Conservation (phyloP, 495 filamentous ascomycete genomes). For the Penicillium desertorum region DNA sequence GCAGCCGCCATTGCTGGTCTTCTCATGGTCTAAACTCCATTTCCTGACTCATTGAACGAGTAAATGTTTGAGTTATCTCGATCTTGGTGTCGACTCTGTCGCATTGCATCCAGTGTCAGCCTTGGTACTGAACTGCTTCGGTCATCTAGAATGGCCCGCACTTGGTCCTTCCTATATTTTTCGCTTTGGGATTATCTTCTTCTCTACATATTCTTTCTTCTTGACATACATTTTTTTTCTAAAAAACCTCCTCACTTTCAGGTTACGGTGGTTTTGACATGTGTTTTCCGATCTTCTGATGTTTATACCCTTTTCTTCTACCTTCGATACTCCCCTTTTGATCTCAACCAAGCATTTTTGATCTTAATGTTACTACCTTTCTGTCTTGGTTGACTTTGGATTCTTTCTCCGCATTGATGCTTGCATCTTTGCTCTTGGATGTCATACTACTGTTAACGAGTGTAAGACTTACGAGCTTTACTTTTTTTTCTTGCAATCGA, state of each 20-base stretch:
- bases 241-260: conserved; percentile 3
- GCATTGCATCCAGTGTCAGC: conserved; percentile 1
- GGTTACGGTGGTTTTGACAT: conserved; percentile 26
- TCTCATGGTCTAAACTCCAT: conserved; percentile 38
- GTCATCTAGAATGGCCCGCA: conserved; percentile 13
- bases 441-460: conserved; percentile 14
- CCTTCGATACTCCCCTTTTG: conserved; percentile 14
- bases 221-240: conserved; percentile 15
- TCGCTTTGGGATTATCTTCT: conserved; percentile 12
- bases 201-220: conserved; percentile 22
- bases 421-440: conserved; percentile 13
- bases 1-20: conserved; percentile 46
- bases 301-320: conserved; percentile 33
- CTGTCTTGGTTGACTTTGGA: conserved; percentile 17
- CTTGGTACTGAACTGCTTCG: background rate
- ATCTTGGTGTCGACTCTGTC: conserved; percentile 6
- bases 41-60: background rate
- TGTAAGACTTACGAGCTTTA: conserved; percentile 16
- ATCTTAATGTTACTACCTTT: conserved; percentile 12
- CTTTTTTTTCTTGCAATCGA: conserved; percentile 3
- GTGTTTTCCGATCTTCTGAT: conserved; percentile 30
- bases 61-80: conserved; percentile 10
- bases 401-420: conserved; percentile 15
- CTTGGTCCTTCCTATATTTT: background rate
- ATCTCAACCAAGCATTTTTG: conserved; percentile 19